Percentiles rank a stretch among this genome's conserved stretches.
These are phyloP conservation scores for Sphenostylis stenocarpa DNA, from an alignment of 306 rosid genomes.

Conservation along the genomic window DNA sequence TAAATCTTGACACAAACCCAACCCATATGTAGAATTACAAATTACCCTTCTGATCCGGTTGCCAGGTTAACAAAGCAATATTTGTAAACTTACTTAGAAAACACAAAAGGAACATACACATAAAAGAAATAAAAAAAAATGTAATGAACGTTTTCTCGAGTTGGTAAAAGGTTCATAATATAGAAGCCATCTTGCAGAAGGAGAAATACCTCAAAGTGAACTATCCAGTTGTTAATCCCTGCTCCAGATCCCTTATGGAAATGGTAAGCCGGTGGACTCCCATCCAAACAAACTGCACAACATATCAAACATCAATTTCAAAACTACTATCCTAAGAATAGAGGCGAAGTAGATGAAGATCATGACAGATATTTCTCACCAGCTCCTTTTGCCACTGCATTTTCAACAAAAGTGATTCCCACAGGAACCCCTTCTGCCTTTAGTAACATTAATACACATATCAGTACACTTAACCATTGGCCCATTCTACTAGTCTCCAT, in stretches of 20 bases:
- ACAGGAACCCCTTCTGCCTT: conserved; percentile 59
- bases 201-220: conserved; percentile 74
- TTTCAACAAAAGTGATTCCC: conserved; percentile 65
- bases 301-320: conserved; percentile 23
- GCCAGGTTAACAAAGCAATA: background rate
- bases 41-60: background rate
- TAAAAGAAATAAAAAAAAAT: no score
- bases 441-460: conserved; percentile 44
- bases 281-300: conserved; percentile 88
- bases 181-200: conserved; percentile 21
- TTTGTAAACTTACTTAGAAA: background rate
- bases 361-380: conserved; percentile 55
- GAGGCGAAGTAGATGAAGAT: background rate
- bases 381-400: conserved; percentile 87
- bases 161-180: conserved; percentile 5
- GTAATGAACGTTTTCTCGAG: background rate
- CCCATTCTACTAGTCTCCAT: conserved; percentile 45
- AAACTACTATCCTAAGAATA: background rate
- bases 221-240: conserved; percentile 84
- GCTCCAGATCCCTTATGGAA: conserved; percentile 66
- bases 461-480: conserved; percentile 47
- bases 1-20: background rate
- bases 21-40: background rate
- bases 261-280: conserved; percentile 97
- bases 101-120: background rate